Evolutionary conservation across 1,139 yeast species (phyloP).

Genomic region (Suhomyces kunorum): DNA sequence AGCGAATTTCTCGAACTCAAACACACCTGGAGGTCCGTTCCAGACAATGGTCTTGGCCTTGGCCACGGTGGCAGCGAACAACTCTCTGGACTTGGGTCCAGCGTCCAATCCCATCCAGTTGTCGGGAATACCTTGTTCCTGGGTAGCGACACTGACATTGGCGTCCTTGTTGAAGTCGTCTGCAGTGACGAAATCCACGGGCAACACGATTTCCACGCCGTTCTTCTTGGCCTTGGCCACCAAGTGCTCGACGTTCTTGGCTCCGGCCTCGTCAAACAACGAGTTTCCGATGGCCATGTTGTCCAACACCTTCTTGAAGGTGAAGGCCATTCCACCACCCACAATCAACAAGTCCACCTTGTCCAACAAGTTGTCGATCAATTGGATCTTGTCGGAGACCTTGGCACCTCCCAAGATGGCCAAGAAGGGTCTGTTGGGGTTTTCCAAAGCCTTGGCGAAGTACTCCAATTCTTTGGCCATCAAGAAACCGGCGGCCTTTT

Average conservation of each 20-base stretch:
- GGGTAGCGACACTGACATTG: conserved; percentile 73
- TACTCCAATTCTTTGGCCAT: conserved; percentile 94
- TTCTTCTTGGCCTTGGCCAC: conserved; percentile 94
- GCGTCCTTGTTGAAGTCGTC: conserved; percentile 94
- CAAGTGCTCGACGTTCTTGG: conserved; percentile 86
- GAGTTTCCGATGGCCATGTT: conserved; percentile 86
- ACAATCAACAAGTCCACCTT: conserved; percentile 90
- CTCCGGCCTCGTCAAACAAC: conserved; percentile 86
- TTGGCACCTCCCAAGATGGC: conserved; percentile 99
- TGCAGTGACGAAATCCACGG: conserved; percentile 92
- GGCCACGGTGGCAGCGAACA: conserved; percentile 76
- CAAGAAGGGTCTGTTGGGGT: conserved; percentile 94
- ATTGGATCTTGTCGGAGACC: conserved; percentile 96
- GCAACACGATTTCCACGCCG: conserved; percentile 87
- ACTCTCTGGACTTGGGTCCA: conserved; percentile 82
- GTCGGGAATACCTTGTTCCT: conserved; percentile 87
- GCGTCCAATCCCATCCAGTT: conserved; percentile 93
- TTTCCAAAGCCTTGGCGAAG: conserved; percentile 96
- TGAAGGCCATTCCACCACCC: conserved; percentile 99
- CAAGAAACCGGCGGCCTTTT: conserved; percentile 96
- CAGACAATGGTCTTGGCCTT: conserved; percentile 96
- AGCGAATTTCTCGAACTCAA: conserved; percentile 89
- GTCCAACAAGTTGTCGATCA: conserved; percentile 93
- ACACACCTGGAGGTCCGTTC: conserved; percentile 99
- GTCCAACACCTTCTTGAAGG: conserved; percentile 90